Base-by-base conservation (phyloP, 1,284 basidiomycete genomes). In the Chalciporus sp. region DNA sequence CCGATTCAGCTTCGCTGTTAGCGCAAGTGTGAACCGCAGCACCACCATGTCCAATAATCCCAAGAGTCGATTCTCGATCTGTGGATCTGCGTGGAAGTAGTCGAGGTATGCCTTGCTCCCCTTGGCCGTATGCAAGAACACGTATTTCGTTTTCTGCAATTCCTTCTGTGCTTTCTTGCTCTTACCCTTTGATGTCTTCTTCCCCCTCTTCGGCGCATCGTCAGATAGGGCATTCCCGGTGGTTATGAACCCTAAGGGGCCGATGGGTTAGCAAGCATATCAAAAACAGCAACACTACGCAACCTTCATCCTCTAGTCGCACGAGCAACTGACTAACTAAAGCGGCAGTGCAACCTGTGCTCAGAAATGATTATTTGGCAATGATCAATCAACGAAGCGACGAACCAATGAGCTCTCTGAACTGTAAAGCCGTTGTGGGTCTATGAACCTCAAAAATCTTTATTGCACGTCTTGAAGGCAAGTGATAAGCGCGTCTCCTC, bases 301-400 rank as follows among this genome's bases (percentile, higher is more conserved):
- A 44, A 86, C 89, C 88, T 77, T 91, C 86, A 28, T 76, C 74
- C 66, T 90, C 85, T 14, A 92, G 76, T 42, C 84, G 74, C 63
- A 82, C 84, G 65, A 89, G 80, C 19, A 90, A 70, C 59, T 86
- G 85, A 2, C 79, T 78, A 27, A 82, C 80, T 9, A 86, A 73
- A 23, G 75, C 66, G 35, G 76, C 72, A 54, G 83, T 76, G 56
- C 84, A 85, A 48, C 79, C 88, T 86, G 53, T 19, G 7, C 14
- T 39, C 47, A 44, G 47, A 49, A 33, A 27, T 65, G 26, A 61
- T 52, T 19, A 47, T 45, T 19, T 6, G 37, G 49, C 17, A 17
- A 42, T 33, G 29, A 31, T 53, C 16, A 54, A 50, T n/a, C 43
- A 39, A 17, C 37, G 37, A 17, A 19, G 17, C 27, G 10, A 70